Evolutionary conservation across 1,284 basidiomycete species (phyloP), one percentile per base, ranked within the genome.

Genomic region (Sanguinoderma infundibulare): DNA sequence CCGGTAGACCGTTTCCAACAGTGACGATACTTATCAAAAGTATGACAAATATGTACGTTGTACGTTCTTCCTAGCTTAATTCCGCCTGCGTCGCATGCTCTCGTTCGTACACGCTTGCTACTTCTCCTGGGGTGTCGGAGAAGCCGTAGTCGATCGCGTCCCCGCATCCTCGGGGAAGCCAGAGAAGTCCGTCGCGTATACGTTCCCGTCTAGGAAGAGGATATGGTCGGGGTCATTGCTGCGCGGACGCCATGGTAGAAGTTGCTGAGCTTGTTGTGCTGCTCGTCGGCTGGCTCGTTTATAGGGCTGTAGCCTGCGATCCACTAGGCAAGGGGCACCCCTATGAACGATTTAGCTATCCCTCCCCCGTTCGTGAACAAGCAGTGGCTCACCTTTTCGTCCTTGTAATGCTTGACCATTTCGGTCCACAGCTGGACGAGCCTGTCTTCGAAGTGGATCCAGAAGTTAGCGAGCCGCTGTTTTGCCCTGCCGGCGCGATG

Each of bases 401-500:
- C 49, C 20, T 22, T 44, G 76, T 92, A 91, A 67, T 85, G 86
- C 67, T 73, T 70, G 0, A 90, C 87, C 17, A 92, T 78, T 67
- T 87, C 75, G 51, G 79, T 79, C 91, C 91, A 92, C 32, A 92
- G 79, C 83, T 85, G 84, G 46, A 91, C 74, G 5, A 84, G 74
- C 3, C 90, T 81, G 70, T 92, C 88, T 72, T 92, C 89, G 74
- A 91, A 89, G 71, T 92, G 89, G 64, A 84, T 89, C 88, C 89
- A 93, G 76, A 92, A 88, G 69, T 79, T 78, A 26, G 84, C 83
- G 26, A 84, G 64, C 79, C 85, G n/a, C 73, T 77, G 69, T 86
- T 86, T 70, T 86, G 85, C 1, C 87, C 87, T 28, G 86, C 87
- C 0, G 86, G 85, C 0, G 83, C 84, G 20, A 84, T 79, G 72